Percentiles rank a stretch among this genome's conserved stretches.
These are phyloP conservation scores for Podila epicladia DNA, from an alignment of 192 early-diverging fungal genomes.

Conservation along the genomic window DNA sequence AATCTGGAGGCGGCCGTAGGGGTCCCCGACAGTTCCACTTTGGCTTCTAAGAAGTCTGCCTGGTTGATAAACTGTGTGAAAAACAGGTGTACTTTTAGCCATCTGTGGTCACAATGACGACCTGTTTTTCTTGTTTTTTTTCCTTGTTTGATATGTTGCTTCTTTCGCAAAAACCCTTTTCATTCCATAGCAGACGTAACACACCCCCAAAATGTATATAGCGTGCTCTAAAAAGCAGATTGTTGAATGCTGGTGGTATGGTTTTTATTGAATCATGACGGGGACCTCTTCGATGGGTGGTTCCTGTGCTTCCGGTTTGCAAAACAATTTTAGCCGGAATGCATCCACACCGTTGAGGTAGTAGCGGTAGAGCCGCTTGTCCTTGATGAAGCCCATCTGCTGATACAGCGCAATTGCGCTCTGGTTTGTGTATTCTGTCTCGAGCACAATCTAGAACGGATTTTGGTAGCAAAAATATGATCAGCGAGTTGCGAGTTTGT, in stretches of 20 bases:
- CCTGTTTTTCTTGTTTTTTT: no score
- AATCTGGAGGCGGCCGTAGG: conserved; percentile 9
- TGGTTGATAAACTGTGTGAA: neutral
- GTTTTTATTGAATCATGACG: no score
- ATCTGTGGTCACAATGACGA: no score
- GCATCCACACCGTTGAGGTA: conserved; percentile 96
- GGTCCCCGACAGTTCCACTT: neutral
- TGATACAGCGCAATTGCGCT: conserved; percentile 90
- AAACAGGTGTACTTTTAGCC: no score
- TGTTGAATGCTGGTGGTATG: no score
- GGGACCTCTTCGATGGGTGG: no score
- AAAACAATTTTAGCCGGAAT: conserved; percentile 81
- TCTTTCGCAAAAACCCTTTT: no score
- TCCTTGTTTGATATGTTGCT: no score
- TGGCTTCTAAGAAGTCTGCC: conserved; percentile 1
- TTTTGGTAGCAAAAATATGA: neutral
- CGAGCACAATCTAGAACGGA: conserved; percentile 73
- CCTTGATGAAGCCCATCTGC: conserved; percentile 90
- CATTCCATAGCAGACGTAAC: no score
- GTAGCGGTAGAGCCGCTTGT: conserved; percentile 91
- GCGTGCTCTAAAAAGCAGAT: no score
- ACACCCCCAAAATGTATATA: no score
- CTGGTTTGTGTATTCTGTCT: conserved; percentile 89
- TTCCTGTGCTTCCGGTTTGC: conserved; percentile 21
- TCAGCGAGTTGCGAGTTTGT: no score